Percentiles rank a stretch among this genome's conserved stretches.
Conservation (phyloP, 805 yeast genomes). For the Nakazawaea peltata region DNA sequence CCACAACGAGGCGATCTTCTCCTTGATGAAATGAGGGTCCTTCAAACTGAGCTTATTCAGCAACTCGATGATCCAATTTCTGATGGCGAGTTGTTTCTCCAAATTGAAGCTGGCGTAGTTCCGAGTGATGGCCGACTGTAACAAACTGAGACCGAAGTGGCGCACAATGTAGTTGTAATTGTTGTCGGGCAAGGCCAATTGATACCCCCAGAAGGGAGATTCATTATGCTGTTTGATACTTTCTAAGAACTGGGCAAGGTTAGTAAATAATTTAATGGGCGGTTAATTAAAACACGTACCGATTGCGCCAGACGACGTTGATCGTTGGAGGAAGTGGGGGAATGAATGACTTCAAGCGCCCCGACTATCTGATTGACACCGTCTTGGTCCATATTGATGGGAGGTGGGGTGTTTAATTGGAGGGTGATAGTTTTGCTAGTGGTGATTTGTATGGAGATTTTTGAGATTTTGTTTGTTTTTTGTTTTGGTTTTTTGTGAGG, state of each 20-base stretch:
- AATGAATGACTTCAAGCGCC: constrained; percentile 72
- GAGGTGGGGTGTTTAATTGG: too few relatives aligned
- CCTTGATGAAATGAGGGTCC: constrained; percentile 88
- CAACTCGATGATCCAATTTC: constrained; percentile 81
- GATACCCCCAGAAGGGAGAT: constrained; percentile 90
- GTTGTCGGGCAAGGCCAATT: constrained; percentile 60
- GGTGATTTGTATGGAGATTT: too few relatives aligned
- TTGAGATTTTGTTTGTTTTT: too few relatives aligned
- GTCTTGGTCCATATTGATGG: constrained; percentile 42
- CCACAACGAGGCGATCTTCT: constrained; percentile 87
- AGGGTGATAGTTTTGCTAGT: too few relatives aligned
- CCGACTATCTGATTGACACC: constrained; percentile 69
- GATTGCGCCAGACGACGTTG: constrained; percentile 47
- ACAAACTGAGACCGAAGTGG: constrained; percentile 80
- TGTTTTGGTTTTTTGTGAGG: too few relatives aligned
- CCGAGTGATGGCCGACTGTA: constrained; percentile 62
- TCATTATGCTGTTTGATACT: constrained; percentile 68
- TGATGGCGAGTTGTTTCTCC: constrained; percentile 55
- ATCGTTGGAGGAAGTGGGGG: constrained; percentile 51
- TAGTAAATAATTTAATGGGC: constrained; percentile 9
- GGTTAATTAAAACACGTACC: constrained; percentile 21
- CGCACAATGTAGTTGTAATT: constrained; percentile 64
- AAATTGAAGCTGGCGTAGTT: constrained; percentile 47
- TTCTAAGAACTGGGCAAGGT: constrained; percentile 47
- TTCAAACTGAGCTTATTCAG: constrained; percentile 45